Evolutionary conservation across 169 alveolate species (phyloP).

Genomic region (Plasmodium gallinaceum): DNA sequence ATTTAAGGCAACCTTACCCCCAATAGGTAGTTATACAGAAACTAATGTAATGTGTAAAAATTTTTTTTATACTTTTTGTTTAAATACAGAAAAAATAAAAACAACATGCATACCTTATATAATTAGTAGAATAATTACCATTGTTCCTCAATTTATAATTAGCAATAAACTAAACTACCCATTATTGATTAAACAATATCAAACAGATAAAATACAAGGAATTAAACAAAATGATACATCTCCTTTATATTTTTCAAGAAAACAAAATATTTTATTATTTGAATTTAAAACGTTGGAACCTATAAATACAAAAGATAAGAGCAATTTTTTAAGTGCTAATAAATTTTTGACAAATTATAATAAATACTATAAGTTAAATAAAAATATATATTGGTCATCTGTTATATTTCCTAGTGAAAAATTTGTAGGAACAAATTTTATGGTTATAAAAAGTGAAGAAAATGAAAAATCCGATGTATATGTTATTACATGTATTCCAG

Average conservation of each 20-base stretch:
- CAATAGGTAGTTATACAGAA: conserved; percentile 87
- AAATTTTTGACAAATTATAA: background rate
- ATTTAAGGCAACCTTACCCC: conserved; percentile 84
- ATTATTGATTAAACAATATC: conserved; percentile 83
- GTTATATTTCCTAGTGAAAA: conserved; percentile 86
- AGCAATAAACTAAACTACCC: conserved; percentile 81
- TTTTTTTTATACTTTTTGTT: conserved; percentile 84
- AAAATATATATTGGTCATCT: conserved; percentile 86
- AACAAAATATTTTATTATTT: conserved; percentile 30
- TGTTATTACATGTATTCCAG: conserved; percentile 86
- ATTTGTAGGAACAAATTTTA: conserved; percentile 87
- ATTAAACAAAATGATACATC: conserved; percentile 70
- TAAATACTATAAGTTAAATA: conserved; percentile 33
- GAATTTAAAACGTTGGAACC: conserved; percentile 37
- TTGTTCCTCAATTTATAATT: conserved; percentile 87
- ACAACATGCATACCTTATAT: conserved; percentile 86
- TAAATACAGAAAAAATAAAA: conserved; percentile 85
- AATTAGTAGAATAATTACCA: conserved; percentile 87
- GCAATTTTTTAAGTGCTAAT: background rate
- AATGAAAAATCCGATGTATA: conserved; percentile 80
- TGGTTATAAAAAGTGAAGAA: conserved; percentile 82
- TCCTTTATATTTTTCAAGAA: conserved; percentile 56
- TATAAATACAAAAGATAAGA: background rate
- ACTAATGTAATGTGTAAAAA: conserved; percentile 82
- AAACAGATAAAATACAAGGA: conserved; percentile 69